Base-by-base conservation (phyloP, 352 stramenopile genomes). In the Globisporangium rhizosaccharum region DNA sequence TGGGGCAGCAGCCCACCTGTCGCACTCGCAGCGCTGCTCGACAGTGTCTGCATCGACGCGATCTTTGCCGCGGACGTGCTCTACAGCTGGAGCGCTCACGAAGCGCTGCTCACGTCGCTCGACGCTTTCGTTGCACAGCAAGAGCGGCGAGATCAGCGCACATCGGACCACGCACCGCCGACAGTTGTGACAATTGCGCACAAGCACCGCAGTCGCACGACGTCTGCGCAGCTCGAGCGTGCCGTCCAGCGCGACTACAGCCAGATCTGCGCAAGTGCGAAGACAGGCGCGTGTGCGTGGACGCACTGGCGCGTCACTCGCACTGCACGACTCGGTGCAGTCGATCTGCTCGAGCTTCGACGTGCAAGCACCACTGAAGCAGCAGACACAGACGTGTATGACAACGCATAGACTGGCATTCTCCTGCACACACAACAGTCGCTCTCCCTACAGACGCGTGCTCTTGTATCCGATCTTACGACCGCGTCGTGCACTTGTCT, bases 51-150 rank as follows among this genome's bases (percentile, higher is more conserved):
- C 15, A 25, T 79, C 4, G 52, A 66, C 33, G 30, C 77, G 0
- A 53, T 87, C 11, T 72, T 88, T 26, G 77, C 75, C 15, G 63
- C 72, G 2, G 77, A 90, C 41, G 80, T 90, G 51, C 49, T 90
- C 37, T 90, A 90, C 62, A 69, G 78, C 57, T 90, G 77, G 80
- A 63, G 61, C 10, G 59, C 68, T 1, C 80, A 90, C 51, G 67
- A 80, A 37, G 44, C 53, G 15, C 61, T 87, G 2, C 62, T 87
- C 2, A 48, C 47, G 10, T 82, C 80, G 15, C 61, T 90, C 1
- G 52, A 61, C 30, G 28, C 17, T 11, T 28, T 57, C 23, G 0
- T n/a, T 0, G 8, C 25, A 3, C 46, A 51, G 47, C 48, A 36
- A n/a, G 17, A 46, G n/a, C 54, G 56, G 12, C 36, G 26, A 15